Evolutionary conservation across 345 rosid genomes (phyloP).

Genomic region (Citropsis articulata): DNA sequence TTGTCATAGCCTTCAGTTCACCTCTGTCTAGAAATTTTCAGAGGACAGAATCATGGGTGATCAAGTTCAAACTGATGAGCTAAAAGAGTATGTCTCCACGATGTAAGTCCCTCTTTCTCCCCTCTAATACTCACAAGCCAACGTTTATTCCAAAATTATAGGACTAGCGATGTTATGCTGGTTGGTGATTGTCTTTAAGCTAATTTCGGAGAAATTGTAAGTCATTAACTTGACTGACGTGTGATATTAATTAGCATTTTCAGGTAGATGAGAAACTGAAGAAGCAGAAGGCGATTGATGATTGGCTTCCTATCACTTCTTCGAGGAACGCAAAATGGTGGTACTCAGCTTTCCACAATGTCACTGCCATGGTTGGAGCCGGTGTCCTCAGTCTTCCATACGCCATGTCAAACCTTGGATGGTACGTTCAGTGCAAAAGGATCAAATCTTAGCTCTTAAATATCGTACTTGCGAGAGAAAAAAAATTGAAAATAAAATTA

Average conservation of each 20-base stretch:
- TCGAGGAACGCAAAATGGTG: constrained; percentile 80
- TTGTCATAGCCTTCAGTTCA: constrained; percentile 9
- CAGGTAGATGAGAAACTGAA: constrained; percentile 25
- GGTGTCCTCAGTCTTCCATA: constrained; percentile 80
- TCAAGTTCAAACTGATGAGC: constrained; percentile 16
- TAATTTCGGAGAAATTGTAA: neutral
- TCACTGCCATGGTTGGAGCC: constrained; percentile 88
- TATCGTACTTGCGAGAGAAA: neutral
- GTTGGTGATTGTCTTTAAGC: neutral
- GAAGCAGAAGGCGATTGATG: constrained; percentile 57
- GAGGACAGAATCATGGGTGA: constrained; percentile 23
- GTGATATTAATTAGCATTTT: neutral
- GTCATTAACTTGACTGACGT: neutral
- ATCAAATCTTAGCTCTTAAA: neutral
- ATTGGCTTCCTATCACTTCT: constrained; percentile 72
- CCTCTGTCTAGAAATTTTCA: neutral
- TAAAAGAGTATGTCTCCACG: neutral
- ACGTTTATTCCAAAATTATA: neutral
- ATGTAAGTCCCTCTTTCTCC: constrained; percentile 25
- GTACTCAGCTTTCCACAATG: constrained; percentile 85
- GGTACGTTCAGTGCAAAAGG: constrained; percentile 29
- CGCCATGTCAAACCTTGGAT: constrained; percentile 75
- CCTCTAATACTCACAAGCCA: neutral
- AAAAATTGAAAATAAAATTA: neutral
- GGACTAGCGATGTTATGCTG: neutral